Evolutionary conservation across 2,329 filamentous ascomycete species (phyloP), one percentile per base, ranked within the genome.

Genomic region (Beauveria australis): DNA sequence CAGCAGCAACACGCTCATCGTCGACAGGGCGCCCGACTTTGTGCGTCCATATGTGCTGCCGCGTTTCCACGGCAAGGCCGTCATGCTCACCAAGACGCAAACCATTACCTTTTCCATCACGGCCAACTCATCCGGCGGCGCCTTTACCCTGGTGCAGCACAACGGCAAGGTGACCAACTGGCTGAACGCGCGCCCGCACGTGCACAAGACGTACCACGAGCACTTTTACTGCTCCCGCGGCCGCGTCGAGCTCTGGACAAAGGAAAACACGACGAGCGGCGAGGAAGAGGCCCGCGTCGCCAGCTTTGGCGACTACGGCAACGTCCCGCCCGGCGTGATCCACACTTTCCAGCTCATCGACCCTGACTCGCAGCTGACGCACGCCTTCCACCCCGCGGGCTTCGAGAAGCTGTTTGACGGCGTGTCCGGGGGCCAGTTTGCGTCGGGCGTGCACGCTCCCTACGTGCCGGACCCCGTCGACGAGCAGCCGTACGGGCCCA

Each of bases 1-100:
- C 3, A 30, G n/a, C 28, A 19, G n/a, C 26, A 55, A 43, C 22
- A 43, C 33, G 16, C 44, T 67, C 41, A 41, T 61, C 7, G 66
- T 67, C 8, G 57, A 66, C 6, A 41, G 37, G 10, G 66, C 66
- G 3, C 66, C 66, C 1, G 62, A 66, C 41, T 55, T 63, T 46
- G 47, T 65, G 12, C 66, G 66, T 1, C 66, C 66, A 3, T 68
- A 68, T n/a, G 66, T 68, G 22, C 60, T 68, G 22, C 67, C 67
- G 16, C 65, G 61, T 14, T 67, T 65, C 60, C 59, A 62, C 26
- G 67, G 67, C 47, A 63, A 62, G 12, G 65, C 65, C 41, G 59
- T 66, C 47, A 61, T 63, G 51, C 55, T 68, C 48, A 66, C 67
- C 5, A 24, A 58, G 12, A 63, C 66, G 4, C 65, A 67, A 61